These are phyloP conservation scores for Penicillium crustosum DNA, from an alignment of 2,329 filamentous ascomycete genomes.

Conservation along the genomic window DNA sequence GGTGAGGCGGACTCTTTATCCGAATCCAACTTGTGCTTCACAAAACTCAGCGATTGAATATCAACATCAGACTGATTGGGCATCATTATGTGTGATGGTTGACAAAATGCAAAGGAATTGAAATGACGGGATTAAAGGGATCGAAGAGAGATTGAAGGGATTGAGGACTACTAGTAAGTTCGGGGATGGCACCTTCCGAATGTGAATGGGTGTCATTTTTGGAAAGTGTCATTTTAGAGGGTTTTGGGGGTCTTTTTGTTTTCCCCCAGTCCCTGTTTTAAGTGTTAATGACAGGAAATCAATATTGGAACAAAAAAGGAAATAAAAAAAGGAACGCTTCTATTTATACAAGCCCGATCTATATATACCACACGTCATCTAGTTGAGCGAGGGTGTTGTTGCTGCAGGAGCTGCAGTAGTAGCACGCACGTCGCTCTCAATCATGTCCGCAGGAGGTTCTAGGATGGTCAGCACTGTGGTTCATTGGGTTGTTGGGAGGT, in stretches of 20 bases:
- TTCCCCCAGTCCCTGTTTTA: background rate
- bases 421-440: slow-evolving; percentile 45
- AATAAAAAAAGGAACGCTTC: slow-evolving; percentile 17
- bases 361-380: slow-evolving; percentile 29
- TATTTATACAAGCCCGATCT: slow-evolving; percentile 31
- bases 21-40: background rate
- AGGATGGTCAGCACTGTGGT: slow-evolving; percentile 5
- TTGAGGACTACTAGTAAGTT: background rate
- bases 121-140: background rate
- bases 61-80: background rate
- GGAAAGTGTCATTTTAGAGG: background rate
- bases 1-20: background rate
- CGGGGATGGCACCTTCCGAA: background rate
- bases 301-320: background rate
- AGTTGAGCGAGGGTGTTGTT: slow-evolving; percentile 52
- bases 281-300: background rate
- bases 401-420: slow-evolving; percentile 47
- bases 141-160: background rate
- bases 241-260: background rate
- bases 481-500: background rate
- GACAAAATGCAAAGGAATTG: background rate
- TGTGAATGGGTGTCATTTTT: background rate
- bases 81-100: background rate
- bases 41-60: background rate
- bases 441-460: slow-evolving; percentile 50